These are phyloP conservation scores for Daldinia grandis DNA, from an alignment of 495 filamentous ascomycete genomes.

Conservation along the genomic window DNA sequence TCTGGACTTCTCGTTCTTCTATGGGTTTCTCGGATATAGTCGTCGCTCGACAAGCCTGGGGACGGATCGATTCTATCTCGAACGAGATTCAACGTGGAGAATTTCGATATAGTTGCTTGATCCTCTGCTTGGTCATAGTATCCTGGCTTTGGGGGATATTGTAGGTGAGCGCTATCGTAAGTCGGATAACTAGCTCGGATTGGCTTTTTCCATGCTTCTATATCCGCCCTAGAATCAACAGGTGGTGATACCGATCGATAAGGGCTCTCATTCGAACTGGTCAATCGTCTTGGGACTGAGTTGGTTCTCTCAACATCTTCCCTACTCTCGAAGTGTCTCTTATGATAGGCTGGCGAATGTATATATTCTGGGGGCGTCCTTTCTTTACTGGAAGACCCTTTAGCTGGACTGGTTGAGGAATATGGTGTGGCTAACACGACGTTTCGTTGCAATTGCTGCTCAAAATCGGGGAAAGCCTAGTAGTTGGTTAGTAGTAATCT, in stretches of 20 bases:
- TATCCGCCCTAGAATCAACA: conserved; percentile 23
- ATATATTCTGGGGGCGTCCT: conserved; percentile 48
- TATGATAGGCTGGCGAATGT: conserved; percentile 49
- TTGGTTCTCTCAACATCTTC: conserved; percentile 40
- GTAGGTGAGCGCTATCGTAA: conserved; percentile 32
- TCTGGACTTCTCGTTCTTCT: conserved; percentile 35
- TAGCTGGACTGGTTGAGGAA: conserved; percentile 39
- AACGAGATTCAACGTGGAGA: conserved; percentile 45
- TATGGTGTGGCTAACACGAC: conserved; percentile 35
- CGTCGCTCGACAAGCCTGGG: conserved; percentile 33
- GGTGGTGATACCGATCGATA: conserved; percentile 42
- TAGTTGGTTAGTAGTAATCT: conserved; percentile 28
- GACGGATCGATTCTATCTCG: conserved; percentile 27
- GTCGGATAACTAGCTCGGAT: conserved; percentile 42
- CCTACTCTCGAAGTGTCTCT: conserved; percentile 48
- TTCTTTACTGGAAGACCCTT: conserved; percentile 24
- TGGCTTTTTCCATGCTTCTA: conserved; percentile 46
- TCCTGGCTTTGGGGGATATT: conserved; percentile 37
- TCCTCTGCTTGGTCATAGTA: conserved; percentile 34
- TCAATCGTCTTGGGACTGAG: conserved; percentile 49
- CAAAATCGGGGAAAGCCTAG: conserved; percentile 52
- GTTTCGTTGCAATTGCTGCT: conserved; percentile 30
- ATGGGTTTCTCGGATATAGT: conserved; percentile 30
- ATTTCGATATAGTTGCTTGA: conserved; percentile 45
- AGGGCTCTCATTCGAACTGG: conserved; percentile 32